A percentile compares a stretch with the other conserved stretches of the same genome.
These are phyloP conservation scores for Hippophae rhamnoides DNA, from an alignment of 306 rosid species.

Conservation along the genomic window DNA sequence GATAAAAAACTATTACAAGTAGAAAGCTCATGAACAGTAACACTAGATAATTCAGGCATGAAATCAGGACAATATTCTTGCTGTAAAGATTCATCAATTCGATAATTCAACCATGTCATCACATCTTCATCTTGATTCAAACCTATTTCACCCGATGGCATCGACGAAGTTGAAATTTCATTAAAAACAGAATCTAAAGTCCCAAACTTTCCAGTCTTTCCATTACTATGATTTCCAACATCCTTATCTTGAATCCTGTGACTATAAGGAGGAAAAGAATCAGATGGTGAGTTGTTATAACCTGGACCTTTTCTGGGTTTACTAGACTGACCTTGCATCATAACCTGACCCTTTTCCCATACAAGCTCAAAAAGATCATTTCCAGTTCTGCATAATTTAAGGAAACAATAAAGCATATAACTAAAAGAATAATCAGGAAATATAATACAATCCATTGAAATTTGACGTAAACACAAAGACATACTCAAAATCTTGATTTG, in stretches of 20 bases:
- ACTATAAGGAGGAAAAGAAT: constrained; percentile 46
- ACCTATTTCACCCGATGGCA: constrained; percentile 55
- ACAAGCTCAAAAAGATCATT: constrained; percentile 76
- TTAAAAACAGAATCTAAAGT: constrained; percentile 39
- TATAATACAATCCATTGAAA: constrained; percentile 8
- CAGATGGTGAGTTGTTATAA: constrained; percentile 44
- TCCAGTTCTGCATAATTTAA: constrained; percentile 47
- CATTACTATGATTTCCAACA: constrained; percentile 28
- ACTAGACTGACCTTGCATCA: constrained; percentile 66
- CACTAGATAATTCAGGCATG: constrained; percentile 55
- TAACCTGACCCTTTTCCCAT: constrained; percentile 86
- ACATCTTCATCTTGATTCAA: constrained; percentile 58
- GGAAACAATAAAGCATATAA: neutral
- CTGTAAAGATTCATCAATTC: constrained; percentile 55
- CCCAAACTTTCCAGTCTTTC: constrained; percentile 50
- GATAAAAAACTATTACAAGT: constrained; percentile 31
- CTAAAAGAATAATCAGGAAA: constrained; percentile 1
- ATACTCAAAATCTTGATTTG: constrained; percentile 47
- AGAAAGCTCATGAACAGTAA: constrained; percentile 34
- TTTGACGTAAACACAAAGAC: constrained; percentile 12
- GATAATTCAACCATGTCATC: constrained; percentile 77
- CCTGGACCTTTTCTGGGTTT: constrained; percentile 54
- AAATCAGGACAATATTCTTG: constrained; percentile 60
- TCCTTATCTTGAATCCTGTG: constrained; percentile 54
- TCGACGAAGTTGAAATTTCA: constrained; percentile 46